These are phyloP conservation scores for Mycena amicta DNA, from an alignment of 768 basidiomycete genomes.

Conservation along the genomic window DNA sequence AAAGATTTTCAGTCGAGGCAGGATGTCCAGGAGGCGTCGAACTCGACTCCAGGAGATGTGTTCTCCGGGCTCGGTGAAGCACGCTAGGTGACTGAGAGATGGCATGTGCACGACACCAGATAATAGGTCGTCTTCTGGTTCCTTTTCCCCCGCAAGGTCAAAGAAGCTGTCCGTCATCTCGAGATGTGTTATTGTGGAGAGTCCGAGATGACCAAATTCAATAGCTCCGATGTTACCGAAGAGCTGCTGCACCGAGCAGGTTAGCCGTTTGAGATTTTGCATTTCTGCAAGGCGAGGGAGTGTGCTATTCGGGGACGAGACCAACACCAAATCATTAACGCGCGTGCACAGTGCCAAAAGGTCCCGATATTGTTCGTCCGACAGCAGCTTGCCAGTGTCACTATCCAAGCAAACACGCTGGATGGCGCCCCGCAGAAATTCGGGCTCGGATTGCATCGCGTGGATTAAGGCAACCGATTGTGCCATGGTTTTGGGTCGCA, in stretches of 20 bases:
- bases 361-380: background rate
- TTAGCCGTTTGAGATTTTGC: background rate
- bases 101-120: background rate
- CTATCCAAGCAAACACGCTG: background rate
- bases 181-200: background rate
- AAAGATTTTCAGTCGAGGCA: background rate
- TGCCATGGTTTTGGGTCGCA: background rate
- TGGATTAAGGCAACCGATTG: background rate
- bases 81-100: background rate
- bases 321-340: background rate
- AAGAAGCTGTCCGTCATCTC: background rate
- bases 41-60: background rate
- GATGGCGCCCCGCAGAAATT: background rate
- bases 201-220: background rate
- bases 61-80: background rate
- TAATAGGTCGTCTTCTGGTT: too few species aligned
- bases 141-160: too few species aligned
- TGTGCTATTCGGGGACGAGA: background rate
- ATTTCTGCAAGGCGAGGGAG: background rate
- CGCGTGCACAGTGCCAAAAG: background rate
- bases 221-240: background rate
- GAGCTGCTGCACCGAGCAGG: background rate
- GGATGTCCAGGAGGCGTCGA: background rate
- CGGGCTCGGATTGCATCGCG: background rate
- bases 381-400: background rate